Conservation (phyloP, 352 stramenopile species). For the Globisporangium irregulare region DNA sequence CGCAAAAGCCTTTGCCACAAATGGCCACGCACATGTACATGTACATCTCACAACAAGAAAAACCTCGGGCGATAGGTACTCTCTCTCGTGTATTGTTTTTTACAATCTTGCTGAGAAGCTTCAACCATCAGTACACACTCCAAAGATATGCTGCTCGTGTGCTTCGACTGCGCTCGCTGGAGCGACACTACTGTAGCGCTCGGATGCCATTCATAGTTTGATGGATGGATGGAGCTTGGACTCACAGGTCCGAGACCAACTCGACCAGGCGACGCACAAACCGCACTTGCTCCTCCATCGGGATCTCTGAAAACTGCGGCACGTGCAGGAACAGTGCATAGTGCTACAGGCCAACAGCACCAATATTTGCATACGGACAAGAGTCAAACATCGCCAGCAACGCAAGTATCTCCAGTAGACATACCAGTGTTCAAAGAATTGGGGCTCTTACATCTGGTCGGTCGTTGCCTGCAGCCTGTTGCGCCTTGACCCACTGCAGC, state of each 20-base stretch:
- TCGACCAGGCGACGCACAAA: slow-evolving; percentile 62
- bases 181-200: too few species aligned
- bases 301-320: slow-evolving; percentile 54
- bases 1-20: too few species aligned
- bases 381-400: neutral
- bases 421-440: neutral
- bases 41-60: too few species aligned
- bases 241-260: slow-evolving; percentile 35
- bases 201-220: neutral
- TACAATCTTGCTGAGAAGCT: too few species aligned
- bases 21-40: too few species aligned
- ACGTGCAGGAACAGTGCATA: slow-evolving; percentile 78
- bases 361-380: neutral
- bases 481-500: slow-evolving; percentile 58
- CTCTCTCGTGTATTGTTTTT: too few species aligned
- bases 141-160: too few species aligned
- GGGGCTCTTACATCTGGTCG: slow-evolving; percentile 21
- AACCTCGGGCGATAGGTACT: too few species aligned
- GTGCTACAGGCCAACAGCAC: slow-evolving; percentile 27
- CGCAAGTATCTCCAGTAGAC: neutral
- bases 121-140: too few species aligned
- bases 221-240: neutral
- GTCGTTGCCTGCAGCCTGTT: slow-evolving; percentile 28
- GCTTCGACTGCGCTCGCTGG: too few species aligned
- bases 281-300: slow-evolving; percentile 55